Conservation (phyloP, 164 flowering plant genomes). For the Warburgia ugandensis region DNA sequence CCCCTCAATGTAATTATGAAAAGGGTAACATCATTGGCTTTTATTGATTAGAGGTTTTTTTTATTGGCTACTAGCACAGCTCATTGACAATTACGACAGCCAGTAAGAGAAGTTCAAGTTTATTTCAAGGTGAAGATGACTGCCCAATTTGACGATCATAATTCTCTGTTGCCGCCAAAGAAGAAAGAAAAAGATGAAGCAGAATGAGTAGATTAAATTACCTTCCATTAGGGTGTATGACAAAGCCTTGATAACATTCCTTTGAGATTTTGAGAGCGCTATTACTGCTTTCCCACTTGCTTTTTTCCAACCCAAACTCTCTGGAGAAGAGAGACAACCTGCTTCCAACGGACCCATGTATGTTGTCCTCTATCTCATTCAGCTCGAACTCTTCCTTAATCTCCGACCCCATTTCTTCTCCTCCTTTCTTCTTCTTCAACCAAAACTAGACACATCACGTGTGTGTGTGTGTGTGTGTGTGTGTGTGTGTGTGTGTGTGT, state of each 20-base stretch:
- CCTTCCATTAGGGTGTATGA: conserved; percentile 22
- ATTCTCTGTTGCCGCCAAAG: neutral
- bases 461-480: no score
- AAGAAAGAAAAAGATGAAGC: neutral
- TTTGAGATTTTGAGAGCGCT: neutral
- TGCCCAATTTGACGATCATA: no score
- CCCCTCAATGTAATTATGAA: no score
- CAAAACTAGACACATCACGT: neutral
- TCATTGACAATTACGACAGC: no score
- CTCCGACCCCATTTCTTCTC: conserved; percentile 8
- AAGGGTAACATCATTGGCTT: no score
- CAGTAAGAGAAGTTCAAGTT: no score
- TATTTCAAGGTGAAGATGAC: no score
- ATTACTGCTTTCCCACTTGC: conserved; percentile 7
- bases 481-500: no score
- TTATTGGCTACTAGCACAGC: no score
- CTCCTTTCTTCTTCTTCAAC: neutral
- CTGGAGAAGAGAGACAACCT: conserved; percentile 10
- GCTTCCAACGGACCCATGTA: conserved; percentile 9
- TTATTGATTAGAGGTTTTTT: no score
- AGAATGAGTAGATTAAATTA: neutral
- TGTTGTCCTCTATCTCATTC: conserved; percentile 15
- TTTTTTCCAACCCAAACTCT: conserved; percentile 1
- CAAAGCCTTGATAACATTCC: conserved; percentile 11
- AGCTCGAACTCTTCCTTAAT: conserved; percentile 13